Base-by-base conservation (phyloP, 768 basidiomycete species). In the Leccinum rimulosum region DNA sequence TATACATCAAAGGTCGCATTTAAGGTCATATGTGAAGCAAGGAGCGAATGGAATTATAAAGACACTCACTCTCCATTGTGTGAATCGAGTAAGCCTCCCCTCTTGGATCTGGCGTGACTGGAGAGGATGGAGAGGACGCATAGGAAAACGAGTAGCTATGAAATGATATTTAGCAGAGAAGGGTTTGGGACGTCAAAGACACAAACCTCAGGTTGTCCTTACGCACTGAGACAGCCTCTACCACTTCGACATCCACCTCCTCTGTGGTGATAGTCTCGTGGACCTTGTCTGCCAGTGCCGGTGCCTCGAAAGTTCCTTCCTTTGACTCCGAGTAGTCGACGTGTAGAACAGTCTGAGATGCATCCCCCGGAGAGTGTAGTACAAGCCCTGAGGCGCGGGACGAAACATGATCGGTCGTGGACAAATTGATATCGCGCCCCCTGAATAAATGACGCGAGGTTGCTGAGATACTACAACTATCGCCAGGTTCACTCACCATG, bases 401-500 rank as follows among this genome's bases (percentile, higher is more conserved):
- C 4, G 43, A 19, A 43, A 19, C 43, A 43, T 19, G 1, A 9
- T 50, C 36, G 8, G 22, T 22, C 22, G 22, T 22, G 22, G 22
- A 22, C 22, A 22, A 1, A 22, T 22, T 22, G 22, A 22, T 22
- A 9, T 50, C 36, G 8, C 6, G 10, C n/a, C 31, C 50, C 50
- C 65, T 66, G 22, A 33, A 35, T 35, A 15, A 43, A 22, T 10
- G n/a, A 19, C 10, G 19, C 49, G 27, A 59, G 43, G 6, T 25
- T 10, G 17, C 0, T 12, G 6, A 6, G 19, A 40, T 40, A 40
- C 1, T 17, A 40, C 10, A n/a, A 36, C 36, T 4, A 22, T 43
- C 4, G 9, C 4, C n/a, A 11, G 17, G 11, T n/a, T 43, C 6
- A 55, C 66, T 50, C n/a, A 66, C 66, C 54, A 51, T n/a, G 27